phyloP scores from a whole-genome alignment of 768 basidiomycete genomes.

The Lentinula lateritia region DNA sequence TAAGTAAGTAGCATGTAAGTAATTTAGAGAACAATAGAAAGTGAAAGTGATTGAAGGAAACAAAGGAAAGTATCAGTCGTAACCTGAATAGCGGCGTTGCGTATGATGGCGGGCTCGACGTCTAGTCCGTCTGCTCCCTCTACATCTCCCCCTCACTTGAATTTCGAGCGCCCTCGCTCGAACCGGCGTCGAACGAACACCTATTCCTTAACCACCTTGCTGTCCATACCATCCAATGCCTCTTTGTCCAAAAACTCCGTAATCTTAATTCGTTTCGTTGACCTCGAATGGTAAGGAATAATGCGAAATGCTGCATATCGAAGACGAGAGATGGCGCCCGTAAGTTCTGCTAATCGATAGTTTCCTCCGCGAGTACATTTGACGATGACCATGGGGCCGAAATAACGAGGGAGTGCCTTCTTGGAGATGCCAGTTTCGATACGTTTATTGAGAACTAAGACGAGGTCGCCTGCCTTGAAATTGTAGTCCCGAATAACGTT shows the following conservation, averaged over 20 bases:
- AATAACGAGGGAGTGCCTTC: conserved; percentile 13
- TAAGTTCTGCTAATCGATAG: not conserved
- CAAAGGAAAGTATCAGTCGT: too few relatives aligned
- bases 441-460: conserved; percentile 15
- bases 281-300: not conserved
- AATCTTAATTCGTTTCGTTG: not conserved
- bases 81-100: too few relatives aligned
- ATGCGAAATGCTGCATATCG: not conserved
- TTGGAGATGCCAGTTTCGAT: conserved; percentile 12
- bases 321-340: not conserved
- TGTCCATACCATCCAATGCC: not conserved
- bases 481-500: conserved; percentile 1
- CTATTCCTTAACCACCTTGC: too few relatives aligned
- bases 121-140: too few relatives aligned
- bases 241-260: not conserved
- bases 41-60: too few relatives aligned
- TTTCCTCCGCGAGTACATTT: conserved; percentile 2
- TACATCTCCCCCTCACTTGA: too few relatives aligned
- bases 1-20: too few relatives aligned
- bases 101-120: not conserved
- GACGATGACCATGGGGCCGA: conserved; percentile 17
- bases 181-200: too few relatives aligned
- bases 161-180: too few relatives aligned
- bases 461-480: not conserved
- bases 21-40: too few relatives aligned